Base-by-base conservation (phyloP, 2,329 filamentous ascomycete species). In the Cephalotrichum gorgonifer region DNA sequence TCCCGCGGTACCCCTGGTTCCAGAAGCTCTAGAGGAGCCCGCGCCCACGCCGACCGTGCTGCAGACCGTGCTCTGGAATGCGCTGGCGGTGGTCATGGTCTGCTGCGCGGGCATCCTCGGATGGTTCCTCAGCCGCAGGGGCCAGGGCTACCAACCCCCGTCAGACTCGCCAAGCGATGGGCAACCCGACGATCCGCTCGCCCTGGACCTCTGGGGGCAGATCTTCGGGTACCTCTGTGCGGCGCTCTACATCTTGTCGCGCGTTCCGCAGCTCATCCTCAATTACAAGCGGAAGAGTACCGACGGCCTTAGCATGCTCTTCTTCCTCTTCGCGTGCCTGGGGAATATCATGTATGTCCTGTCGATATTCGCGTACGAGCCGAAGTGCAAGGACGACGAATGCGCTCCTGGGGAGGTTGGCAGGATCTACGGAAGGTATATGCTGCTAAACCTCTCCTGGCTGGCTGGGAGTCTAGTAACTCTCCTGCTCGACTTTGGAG, bases 271-370 rank as follows among this genome's bases (percentile, higher is more conserved):
- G 68, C 74, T 98, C 2, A 74, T 96, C 7, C 79, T 97, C 48
- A 98, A 97, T 66, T 95, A 88, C 70, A 81, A 87, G 20, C 84
- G 93, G 54, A 95, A 95, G 69, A 90, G 85, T 41, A 96, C 90
- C 1, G 90, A 97, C 50, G 93, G 93, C 3, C 84, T 98, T 20
- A 91, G 86, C 55, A 82, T 96, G 69, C 76, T 97, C 11, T 98
- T 97, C 68, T 97, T 97, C 70, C 73, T 97, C 22, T 97, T 98
- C 63, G 93, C 93, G 4, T 97, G 91, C 62, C 79, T 97, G 6
- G 93, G 93, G 2, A 98, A 98, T 63, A 65, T 95, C 55, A 96
- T 90, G 0, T 97, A 94, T 60, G 90, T 96, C 17, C 71, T 95
- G 33, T 90, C 85, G 33, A 97, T 98, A 56, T 76, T 97, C 54